Conservation (phyloP, 2,329 filamentous ascomycete species). For the Fusarium haematococcum region DNA sequence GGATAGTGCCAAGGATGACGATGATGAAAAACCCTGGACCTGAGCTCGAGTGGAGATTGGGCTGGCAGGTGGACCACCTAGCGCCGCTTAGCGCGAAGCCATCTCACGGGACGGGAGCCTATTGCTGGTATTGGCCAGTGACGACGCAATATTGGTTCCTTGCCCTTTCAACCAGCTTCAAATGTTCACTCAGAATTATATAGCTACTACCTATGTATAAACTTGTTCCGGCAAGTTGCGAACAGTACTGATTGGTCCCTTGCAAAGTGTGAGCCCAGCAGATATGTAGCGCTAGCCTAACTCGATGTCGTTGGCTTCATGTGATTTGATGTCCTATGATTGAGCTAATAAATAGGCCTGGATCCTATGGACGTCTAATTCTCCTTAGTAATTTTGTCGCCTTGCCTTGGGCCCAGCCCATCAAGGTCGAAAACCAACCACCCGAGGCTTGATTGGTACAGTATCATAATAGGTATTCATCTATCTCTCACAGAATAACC, state of each 20-base stretch:
- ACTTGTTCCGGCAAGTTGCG: too few species aligned
- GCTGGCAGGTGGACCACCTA: background rate
- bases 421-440: too few species aligned
- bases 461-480: too few species aligned
- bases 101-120: background rate
- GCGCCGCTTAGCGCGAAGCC: background rate
- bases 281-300: too few species aligned
- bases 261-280: background rate
- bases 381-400: background rate
- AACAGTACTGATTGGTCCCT: background rate
- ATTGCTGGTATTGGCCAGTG: background rate
- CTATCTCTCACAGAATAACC: background rate
- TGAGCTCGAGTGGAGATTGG: background rate
- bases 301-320: background rate
- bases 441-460: too few species aligned
- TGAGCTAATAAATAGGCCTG: background rate
- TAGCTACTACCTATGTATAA: too few species aligned
- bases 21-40: background rate
- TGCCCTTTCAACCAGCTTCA: too few species aligned
- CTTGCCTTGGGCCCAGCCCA: background rate
- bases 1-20: background rate
- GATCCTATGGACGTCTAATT: background rate
- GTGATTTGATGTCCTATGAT: background rate
- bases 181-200: too few species aligned
- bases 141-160: too few species aligned